Conservation (phyloP, 768 basidiomycete species). For the Pholiota microspora region DNA sequence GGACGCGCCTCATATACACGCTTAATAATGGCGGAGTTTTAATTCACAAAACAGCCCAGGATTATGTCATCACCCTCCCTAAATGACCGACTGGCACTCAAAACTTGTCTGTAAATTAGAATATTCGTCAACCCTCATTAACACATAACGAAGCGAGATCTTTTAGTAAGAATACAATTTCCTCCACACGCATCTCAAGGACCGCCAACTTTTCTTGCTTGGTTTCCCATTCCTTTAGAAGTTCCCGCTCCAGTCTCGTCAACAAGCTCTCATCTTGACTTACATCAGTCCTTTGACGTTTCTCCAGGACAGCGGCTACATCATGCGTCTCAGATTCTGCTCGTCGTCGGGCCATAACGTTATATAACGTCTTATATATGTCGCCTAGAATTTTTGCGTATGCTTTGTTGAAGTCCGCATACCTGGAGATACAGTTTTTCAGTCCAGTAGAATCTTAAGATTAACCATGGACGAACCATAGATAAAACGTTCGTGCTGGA, state of each 20-base stretch:
- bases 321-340: conserved; percentile 68
- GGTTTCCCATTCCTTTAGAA: conserved; percentile 69
- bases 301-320: conserved; percentile 73
- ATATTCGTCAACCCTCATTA: conserved; percentile 49
- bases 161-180: conserved; percentile 85
- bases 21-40: conserved; percentile 25
- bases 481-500: conserved; percentile 84
- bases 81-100: no score
- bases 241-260: conserved; percentile 72
- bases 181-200: conserved; percentile 83
- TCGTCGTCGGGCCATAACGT: conserved; percentile 71
- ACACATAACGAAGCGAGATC: conserved; percentile 61
- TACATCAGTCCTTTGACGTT: conserved; percentile 81
- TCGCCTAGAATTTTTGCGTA: conserved; percentile 73
- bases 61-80: no score
- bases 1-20: conserved; percentile 20
- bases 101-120: no score
- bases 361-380: conserved; percentile 89
- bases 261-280: conserved; percentile 71
- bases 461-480: conserved; percentile 58
- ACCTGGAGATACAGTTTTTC: conserved; percentile 47
- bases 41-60: no score
- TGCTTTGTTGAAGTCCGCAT: conserved; percentile 82
- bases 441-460: background rate
- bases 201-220: conserved; percentile 74